A percentile compares a stretch with the other conserved stretches of the same genome.
Evolutionary conservation across 208 protist genomes (phyloP).

Genomic region (Perkinsela sp.): DNA sequence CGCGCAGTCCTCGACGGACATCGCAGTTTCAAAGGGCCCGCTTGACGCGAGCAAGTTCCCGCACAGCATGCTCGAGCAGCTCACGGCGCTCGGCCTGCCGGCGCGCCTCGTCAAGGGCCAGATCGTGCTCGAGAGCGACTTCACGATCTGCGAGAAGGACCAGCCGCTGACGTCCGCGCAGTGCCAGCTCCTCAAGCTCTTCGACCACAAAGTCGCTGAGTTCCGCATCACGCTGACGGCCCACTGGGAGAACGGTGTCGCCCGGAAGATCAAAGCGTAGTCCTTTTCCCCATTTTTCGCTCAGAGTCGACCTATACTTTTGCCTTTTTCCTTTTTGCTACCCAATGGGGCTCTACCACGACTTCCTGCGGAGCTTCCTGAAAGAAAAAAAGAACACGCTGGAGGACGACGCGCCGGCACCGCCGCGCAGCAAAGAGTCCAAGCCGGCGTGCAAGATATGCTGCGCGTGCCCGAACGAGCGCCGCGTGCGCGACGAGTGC

Average conservation of each 20-base stretch:
- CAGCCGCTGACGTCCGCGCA: conserved; percentile 61
- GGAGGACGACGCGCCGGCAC: too few species aligned
- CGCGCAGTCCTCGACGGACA: conserved; percentile 28
- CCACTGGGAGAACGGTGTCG: conserved; percentile 53
- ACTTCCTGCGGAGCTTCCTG: too few species aligned
- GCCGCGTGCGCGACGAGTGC: neutral
- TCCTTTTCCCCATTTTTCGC: neutral
- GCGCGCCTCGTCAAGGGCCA: conserved; percentile 59
- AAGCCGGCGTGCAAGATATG: conserved; percentile 1
- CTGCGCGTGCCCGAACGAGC: neutral
- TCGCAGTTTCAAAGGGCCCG: conserved; percentile 13
- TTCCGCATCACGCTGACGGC: conserved; percentile 49
- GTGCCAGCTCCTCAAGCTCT: conserved; percentile 55
- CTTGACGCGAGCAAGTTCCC: conserved; percentile 36
- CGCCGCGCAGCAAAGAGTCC: too few species aligned
- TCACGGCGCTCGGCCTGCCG: conserved; percentile 59
- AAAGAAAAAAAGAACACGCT: too few species aligned
- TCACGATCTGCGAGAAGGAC: conserved; percentile 47
- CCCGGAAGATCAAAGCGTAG: conserved; percentile 18
- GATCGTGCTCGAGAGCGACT: conserved; percentile 60
- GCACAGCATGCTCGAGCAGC: conserved; percentile 65
- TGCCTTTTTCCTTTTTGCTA: conserved; percentile 3
- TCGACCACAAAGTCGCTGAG: conserved; percentile 37
- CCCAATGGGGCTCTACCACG: too few species aligned
- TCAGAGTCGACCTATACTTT: neutral